Evolutionary conservation across 345 rosid genomes (phyloP).

Genomic region (Eucalyptus cladocalyx): DNA sequence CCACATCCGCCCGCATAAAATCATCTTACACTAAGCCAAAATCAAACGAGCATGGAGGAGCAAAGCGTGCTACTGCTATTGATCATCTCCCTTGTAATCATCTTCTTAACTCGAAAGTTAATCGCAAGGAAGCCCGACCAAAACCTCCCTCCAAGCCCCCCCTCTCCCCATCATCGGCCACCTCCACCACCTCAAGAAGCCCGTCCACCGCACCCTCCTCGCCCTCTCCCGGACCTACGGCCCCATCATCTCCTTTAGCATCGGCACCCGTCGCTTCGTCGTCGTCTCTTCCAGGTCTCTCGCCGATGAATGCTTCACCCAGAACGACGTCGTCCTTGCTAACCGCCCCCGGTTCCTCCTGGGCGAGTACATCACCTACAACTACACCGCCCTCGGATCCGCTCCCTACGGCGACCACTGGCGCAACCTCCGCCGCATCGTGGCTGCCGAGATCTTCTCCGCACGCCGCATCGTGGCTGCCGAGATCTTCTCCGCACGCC

Average conservation of each 20-base stretch:
- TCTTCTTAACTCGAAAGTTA: not conserved
- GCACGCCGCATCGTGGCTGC: slow-evolving; percentile 1
- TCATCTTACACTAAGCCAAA: not conserved
- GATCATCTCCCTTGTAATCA: not conserved
- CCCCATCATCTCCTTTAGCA: slow-evolving; percentile 2
- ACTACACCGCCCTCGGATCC: not conserved
- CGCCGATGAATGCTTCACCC: slow-evolving; percentile 9
- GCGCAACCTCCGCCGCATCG: slow-evolving; percentile 32
- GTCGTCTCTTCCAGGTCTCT: not conserved
- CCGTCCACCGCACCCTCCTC: not conserved
- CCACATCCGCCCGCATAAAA: not conserved
- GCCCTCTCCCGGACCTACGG: not conserved
- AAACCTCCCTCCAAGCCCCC: not conserved
- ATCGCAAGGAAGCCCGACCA: not conserved
- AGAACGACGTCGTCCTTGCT: slow-evolving; percentile 9
- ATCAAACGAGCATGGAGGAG: not conserved
- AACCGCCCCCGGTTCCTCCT: slow-evolving; percentile 2
- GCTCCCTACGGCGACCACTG: slow-evolving; percentile 33
- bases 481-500: slow-evolving; percentile 19
- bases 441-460: slow-evolving; percentile 20
- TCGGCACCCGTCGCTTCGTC: slow-evolving; percentile 1
- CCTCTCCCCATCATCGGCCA: slow-evolving; percentile 3
- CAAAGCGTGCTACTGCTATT: not conserved
- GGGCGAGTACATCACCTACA: slow-evolving; percentile 2
- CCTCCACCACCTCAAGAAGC: not conserved